These are phyloP conservation scores for Pilobolus umbonatus DNA, from an alignment of 192 early-diverging fungal species.

Conservation along the genomic window DNA sequence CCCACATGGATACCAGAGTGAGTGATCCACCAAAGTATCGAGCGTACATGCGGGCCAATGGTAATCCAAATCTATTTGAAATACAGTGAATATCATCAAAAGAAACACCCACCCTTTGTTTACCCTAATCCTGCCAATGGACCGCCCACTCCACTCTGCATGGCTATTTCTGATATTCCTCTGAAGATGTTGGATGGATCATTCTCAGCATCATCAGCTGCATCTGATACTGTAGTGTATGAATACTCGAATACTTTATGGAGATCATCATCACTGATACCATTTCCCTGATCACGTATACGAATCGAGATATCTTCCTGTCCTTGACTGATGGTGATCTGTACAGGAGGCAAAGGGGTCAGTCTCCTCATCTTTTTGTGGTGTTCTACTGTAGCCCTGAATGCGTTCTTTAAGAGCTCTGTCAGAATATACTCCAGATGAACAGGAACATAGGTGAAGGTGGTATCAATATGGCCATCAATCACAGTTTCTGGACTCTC, in stretches of 20 bases:
- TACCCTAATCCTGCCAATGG: slow-evolving; percentile 78
- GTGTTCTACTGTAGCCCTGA: slow-evolving; percentile 81
- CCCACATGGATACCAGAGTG: slow-evolving; percentile 75
- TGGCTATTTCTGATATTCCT: slow-evolving; percentile 66
- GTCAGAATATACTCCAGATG: slow-evolving; percentile 93
- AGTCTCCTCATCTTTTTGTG: slow-evolving; percentile 36
- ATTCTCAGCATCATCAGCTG: slow-evolving; percentile 46
- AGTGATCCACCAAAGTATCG: slow-evolving; percentile 92
- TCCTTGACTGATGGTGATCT: slow-evolving; percentile 80
- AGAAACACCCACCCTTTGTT: slow-evolving; percentile 18
- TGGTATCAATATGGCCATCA: slow-evolving; percentile 61
- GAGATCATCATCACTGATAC: slow-evolving; percentile 73
- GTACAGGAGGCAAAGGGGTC: slow-evolving; percentile 64
- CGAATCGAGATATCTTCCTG: slow-evolving; percentile 77
- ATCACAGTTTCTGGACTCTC: slow-evolving; percentile 66
- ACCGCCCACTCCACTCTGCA: slow-evolving; percentile 89
- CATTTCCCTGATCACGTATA: slow-evolving; percentile 89
- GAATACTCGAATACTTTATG: slow-evolving; percentile 87
- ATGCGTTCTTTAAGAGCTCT: slow-evolving; percentile 87
- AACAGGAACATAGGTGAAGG: slow-evolving; percentile 79
- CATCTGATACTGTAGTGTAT: slow-evolving; percentile 80
- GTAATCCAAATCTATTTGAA: slow-evolving; percentile 57
- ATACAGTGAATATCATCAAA: not conserved
- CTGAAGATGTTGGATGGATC: slow-evolving; percentile 57
- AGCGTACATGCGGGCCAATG: slow-evolving; percentile 83